Base-by-base conservation (phyloP, 192 early-diverging fungal species). In the Powellomyces hirtus region DNA sequence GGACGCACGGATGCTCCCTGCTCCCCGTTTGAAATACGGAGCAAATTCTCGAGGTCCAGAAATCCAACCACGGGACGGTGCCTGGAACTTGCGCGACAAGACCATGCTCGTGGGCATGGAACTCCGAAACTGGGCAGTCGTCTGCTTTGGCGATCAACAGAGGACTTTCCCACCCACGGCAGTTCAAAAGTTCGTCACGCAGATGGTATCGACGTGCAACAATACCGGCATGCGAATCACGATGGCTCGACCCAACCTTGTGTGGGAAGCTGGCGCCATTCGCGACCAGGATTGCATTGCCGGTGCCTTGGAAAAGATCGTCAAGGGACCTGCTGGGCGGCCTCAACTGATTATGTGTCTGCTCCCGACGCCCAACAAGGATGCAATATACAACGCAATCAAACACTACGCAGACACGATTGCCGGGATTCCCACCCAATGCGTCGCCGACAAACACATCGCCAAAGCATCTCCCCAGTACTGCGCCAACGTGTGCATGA, bases 371-470 rank as follows among this genome's bases (percentile, higher is more conserved):
- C 2, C 66, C n/a, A 45, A 24, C 26, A 33, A 44, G 26, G 61
- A 62, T 36, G 59, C 71, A n/a, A n/a, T n/a, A n/a, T 85, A 85
- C 42, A 71, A 67, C 38, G 81, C 76, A 62, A 77, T 85, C 50
- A 86, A 86, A 71, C 76, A 75, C 30, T 68, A 77, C 18, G 68
- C 78, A 20, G 64, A 68, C 56, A 82, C 80, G 0, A 35, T 73
- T 18, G 2, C 82, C 6, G 84, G 84, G 31, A 68, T 86, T 7
- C 73, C 73, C 0, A 80, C 78, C 33, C 82, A 84, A 59, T 86
- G 84, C 62, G 46, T 86, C n/a, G n/a, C 57, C 66, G 10, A 24
- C 4, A 14, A 53, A n/a, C 16, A 53, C 26, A 24, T 53, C 7
- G 13, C 10, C 7, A 53, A 53, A 24, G 51, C 51, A 8, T 11